These are phyloP conservation scores for Daphne laureola DNA, from an alignment of 441 rosid genomes.

Conservation along the genomic window DNA sequence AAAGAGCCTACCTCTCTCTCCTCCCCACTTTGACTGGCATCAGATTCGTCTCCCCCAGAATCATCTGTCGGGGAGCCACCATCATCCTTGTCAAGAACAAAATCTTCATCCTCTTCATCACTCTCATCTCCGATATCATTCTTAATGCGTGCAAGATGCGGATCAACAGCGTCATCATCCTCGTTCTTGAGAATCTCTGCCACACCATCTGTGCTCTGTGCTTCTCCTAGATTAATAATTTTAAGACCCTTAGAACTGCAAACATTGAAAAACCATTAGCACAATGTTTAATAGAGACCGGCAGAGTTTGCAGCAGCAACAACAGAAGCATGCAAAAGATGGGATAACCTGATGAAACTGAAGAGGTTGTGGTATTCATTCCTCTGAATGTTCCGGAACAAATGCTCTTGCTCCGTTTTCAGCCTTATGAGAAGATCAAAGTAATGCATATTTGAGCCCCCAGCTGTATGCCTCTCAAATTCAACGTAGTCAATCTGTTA, in stretches of 20 bases:
- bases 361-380: slow-evolving; percentile 90
- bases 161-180: slow-evolving; percentile 85
- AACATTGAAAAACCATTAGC: not conserved
- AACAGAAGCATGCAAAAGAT: slow-evolving; percentile 3
- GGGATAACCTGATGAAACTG: slow-evolving; percentile 67
- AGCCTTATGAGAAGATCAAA: slow-evolving; percentile 91
- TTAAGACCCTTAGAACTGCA: slow-evolving; percentile 83
- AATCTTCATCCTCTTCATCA: slow-evolving; percentile 97
- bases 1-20: slow-evolving; percentile 61
- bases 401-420: slow-evolving; percentile 92
- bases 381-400: slow-evolving; percentile 91
- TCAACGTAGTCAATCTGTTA: slow-evolving; percentile 88
- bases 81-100: slow-evolving; percentile 75
- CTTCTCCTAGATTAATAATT: slow-evolving; percentile 82
- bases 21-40: slow-evolving; percentile 64
- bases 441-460: slow-evolving; percentile 99
- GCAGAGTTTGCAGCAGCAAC: slow-evolving; percentile 2
- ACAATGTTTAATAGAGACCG: not conserved
- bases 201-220: slow-evolving; percentile 53
- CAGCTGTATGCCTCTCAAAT: slow-evolving; percentile 98
- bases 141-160: slow-evolving; percentile 86
- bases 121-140: slow-evolving; percentile 87
- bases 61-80: slow-evolving; percentile 97
- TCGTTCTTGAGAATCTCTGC: slow-evolving; percentile 33
- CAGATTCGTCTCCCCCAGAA: slow-evolving; percentile 84